Evolutionary conservation across 2,329 filamentous ascomycete species (phyloP), one percentile per base, ranked within the genome.

Genomic region (Fusarium phyllophilum): DNA sequence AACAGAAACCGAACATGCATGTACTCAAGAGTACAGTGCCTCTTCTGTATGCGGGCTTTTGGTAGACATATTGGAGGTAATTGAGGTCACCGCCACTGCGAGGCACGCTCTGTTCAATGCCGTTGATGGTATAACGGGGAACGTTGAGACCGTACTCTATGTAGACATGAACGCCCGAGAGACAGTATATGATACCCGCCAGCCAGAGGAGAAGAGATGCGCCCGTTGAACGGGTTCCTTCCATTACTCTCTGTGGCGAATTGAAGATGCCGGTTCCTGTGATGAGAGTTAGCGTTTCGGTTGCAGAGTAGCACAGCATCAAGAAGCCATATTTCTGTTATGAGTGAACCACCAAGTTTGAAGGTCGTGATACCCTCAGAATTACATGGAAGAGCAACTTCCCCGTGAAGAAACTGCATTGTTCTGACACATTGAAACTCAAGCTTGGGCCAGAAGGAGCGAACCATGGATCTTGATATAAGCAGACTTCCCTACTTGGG

Each of bases 81-180:
- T 86, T 85, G 63, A 86, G 83, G 62, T 86, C 85, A 29, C 84
- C 85, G 7, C 85, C 85, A 51, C 82, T 85, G 45, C 85, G 80
- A 13, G 85, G 85, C 4, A 86, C 83, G 34, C 79, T 80, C 63
- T 83, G 82, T 63, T 84, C 81, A 17, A 82, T 70, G 15, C 82
- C 82, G 22, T 82, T 77, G 38, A 83, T 81, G 29, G 80, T 77
- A 58, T 83, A 84, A 26, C 84, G 81, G 17, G 85, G 85, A 34
- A 86, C 81, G 36, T 84, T 85, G 24, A 87, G 80, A 5, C 86
- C 85, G 54, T 86, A 85, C 67, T 87, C 86, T 18, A 87, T 79
- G 62, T 83, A 83, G 14, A 83, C 82, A 34, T 83, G 82, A 17
- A 79, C 74, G 4, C 83, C 79, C 17, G 80, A 71, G 56, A 83